Conservation (phyloP, 257 asterid species). For the Haberlea rhodopensis region DNA sequence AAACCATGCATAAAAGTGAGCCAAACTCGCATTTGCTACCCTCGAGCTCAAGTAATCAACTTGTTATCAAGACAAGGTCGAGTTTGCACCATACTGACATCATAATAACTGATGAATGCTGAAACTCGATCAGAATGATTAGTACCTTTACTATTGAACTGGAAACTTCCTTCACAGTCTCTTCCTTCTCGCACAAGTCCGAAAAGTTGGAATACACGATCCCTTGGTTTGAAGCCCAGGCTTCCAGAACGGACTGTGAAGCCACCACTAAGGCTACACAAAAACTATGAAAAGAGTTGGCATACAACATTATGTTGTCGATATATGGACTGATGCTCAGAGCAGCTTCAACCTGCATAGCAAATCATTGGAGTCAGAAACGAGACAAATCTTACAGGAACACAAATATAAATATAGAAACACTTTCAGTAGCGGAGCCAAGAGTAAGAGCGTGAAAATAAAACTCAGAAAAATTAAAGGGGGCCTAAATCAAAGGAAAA, state of each 20-base stretch:
- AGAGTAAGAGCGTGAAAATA: background rate
- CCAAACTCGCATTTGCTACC: background rate
- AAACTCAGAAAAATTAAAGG: background rate
- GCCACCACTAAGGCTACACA: constrained; percentile 94
- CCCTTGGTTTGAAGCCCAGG: constrained; percentile 73
- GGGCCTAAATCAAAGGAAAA: background rate
- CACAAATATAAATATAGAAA: background rate
- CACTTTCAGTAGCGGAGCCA: background rate
- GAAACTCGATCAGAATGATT: background rate
- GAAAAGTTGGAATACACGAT: constrained; percentile 55
- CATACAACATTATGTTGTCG: constrained; percentile 88
- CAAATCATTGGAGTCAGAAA: constrained; percentile 11
- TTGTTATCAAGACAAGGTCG: background rate
- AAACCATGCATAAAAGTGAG: background rate
- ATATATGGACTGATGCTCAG: constrained; percentile 58
- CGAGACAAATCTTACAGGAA: constrained; percentile 12
- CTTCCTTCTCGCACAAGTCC: constrained; percentile 66
- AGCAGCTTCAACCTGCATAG: constrained; percentile 87
- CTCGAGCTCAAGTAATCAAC: background rate
- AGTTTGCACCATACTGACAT: background rate
- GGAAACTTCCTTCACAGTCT: constrained; percentile 70
- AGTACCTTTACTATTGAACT: constrained; percentile 72
- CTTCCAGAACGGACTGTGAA: constrained; percentile 63
- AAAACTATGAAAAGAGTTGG: constrained; percentile 76
- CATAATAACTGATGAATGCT: background rate